Conservation (phyloP, 2,329 filamentous ascomycete genomes). For the Ophiostoma tasmaniense region DNA sequence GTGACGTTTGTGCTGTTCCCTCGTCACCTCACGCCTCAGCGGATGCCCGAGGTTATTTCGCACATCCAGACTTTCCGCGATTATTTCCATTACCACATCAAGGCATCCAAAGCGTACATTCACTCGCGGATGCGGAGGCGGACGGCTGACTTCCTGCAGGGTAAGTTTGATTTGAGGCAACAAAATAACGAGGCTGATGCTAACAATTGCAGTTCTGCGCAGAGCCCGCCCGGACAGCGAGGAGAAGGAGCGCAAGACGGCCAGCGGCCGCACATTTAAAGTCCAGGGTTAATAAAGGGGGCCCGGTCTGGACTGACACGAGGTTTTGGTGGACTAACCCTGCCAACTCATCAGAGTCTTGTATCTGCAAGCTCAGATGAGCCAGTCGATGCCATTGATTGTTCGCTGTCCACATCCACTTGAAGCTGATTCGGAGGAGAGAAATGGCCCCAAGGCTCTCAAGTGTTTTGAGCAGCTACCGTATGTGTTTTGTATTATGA, state of each 20-base stretch:
- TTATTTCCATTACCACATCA: constrained; percentile 99
- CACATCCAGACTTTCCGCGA: constrained; percentile 99
- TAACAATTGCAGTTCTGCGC: constrained; percentile 64
- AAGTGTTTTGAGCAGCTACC: neutral
- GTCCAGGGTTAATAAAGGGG: constrained; percentile 20
- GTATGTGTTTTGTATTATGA: constrained; percentile 6
- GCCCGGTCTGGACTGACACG: neutral
- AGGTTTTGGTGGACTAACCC: neutral
- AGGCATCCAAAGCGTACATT: constrained; percentile 98
- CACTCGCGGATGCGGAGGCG: constrained; percentile 96
- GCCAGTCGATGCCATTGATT: neutral
- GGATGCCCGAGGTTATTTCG: constrained; percentile 90
- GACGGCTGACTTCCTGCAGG: constrained; percentile 96
- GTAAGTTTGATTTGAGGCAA: constrained; percentile 40
- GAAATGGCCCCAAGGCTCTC: neutral
- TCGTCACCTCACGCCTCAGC: constrained; percentile 80
- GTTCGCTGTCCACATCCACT: neutral
- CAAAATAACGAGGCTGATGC: neutral
- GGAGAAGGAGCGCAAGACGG: constrained; percentile 96
- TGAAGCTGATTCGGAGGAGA: neutral
- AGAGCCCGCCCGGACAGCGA: constrained; percentile 90
- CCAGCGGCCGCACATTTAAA: constrained; percentile 87
- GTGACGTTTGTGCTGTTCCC: constrained; percentile 98
- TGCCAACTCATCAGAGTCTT: neutral
- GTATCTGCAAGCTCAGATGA: neutral